Percentiles rank a stretch among this genome's conserved stretches.
phyloP scores from a whole-genome alignment of 2,329 filamentous ascomycete genomes.

The Cladophialophora exuberans region DNA sequence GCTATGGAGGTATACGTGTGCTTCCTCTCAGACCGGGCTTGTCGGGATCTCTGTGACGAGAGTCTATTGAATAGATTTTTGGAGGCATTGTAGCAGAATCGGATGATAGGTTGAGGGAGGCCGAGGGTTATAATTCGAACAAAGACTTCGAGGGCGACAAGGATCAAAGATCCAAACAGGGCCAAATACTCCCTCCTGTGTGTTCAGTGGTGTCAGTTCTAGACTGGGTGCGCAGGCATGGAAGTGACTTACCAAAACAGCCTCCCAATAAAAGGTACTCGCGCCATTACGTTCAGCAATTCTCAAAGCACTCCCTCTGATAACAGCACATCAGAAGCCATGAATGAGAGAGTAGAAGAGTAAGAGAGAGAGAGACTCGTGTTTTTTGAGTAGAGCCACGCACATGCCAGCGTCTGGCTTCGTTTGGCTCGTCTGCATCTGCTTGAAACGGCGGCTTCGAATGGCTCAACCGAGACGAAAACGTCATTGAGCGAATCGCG shows the following conservation, averaged over 20 bases:
- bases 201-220: constrained; percentile 8
- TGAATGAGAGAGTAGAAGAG: constrained; percentile 6
- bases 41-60: constrained; percentile 69
- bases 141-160: constrained; percentile 80
- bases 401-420: no score
- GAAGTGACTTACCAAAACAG: constrained; percentile 52
- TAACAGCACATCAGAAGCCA: constrained; percentile 25
- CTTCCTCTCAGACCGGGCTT: constrained; percentile 69
- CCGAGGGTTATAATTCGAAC: constrained; percentile 86
- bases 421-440: no score
- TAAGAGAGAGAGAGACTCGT: no score
- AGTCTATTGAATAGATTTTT: constrained; percentile 80
- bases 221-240: not conserved
- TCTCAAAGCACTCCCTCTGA: not conserved
- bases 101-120: constrained; percentile 78
- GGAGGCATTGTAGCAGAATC: constrained; percentile 80
- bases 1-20: constrained; percentile 75
- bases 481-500: no score
- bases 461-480: no score
- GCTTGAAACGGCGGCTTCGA: no score
- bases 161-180: constrained; percentile 77
- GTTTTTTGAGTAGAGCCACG: no score
- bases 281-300: constrained; percentile 48
- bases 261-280: constrained; percentile 66
- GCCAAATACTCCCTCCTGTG: constrained; percentile 82